phyloP scores from a whole-genome alignment of 768 basidiomycete species.

The Pluteus cervinus region DNA sequence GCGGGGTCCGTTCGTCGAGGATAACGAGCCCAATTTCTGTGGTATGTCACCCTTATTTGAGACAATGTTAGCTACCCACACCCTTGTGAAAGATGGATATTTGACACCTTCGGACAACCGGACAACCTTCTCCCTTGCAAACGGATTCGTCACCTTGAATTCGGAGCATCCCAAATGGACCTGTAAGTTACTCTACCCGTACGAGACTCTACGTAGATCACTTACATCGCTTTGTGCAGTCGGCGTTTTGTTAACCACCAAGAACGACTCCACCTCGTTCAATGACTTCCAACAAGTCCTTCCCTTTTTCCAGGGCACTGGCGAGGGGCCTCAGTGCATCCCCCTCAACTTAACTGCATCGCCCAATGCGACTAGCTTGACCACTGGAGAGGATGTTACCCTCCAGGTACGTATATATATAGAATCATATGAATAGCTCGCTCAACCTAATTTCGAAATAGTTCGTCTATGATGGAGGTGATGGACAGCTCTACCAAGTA shows the following conservation, averaged over 20 bases:
- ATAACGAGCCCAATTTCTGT: constrained; percentile 57
- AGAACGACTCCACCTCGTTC: constrained; percentile 56
- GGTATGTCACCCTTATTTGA: constrained; percentile 33
- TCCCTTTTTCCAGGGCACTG: constrained; percentile 41
- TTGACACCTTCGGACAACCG: constrained; percentile 43
- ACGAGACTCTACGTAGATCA: background rate
- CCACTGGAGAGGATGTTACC: constrained; percentile 67
- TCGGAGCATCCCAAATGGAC: constrained; percentile 63
- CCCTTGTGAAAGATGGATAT: constrained; percentile 53
- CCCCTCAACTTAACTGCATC: constrained; percentile 55
- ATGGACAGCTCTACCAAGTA: constrained; percentile 68
- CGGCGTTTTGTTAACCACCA: constrained; percentile 48
- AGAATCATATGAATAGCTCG: background rate
- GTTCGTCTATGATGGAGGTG: constrained; percentile 63
- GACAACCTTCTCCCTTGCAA: constrained; percentile 60
- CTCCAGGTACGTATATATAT: constrained; percentile 38
- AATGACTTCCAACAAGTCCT: constrained; percentile 51
- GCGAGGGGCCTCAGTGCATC: constrained; percentile 63
- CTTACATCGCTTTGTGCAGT: constrained; percentile 23
- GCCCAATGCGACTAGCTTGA: constrained; percentile 42
- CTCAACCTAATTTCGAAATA: constrained; percentile 9
- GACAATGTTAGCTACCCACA: constrained; percentile 1
- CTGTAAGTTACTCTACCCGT: constrained; percentile 34
- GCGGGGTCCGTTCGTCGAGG: constrained; percentile 62
- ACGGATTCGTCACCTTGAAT: constrained; percentile 55